These are phyloP conservation scores for Porphyrellus cyaneotinctus DNA, from an alignment of 768 basidiomycete genomes.

Conservation along the genomic window DNA sequence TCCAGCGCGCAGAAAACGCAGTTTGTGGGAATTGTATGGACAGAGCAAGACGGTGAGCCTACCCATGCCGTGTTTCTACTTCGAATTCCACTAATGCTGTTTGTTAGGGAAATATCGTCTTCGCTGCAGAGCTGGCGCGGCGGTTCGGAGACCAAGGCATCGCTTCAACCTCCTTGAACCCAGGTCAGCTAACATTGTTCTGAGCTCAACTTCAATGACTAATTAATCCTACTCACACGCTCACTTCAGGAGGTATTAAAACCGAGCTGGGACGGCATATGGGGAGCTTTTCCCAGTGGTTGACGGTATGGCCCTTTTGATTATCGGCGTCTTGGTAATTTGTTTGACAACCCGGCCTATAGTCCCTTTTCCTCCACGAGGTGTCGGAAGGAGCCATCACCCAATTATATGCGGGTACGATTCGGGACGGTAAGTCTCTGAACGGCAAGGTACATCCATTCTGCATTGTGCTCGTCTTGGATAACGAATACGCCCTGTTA, in stretches of 20 bases:
- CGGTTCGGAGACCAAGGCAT: conserved; percentile 44
- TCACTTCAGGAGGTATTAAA: conserved; percentile 6
- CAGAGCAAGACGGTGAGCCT: conserved; percentile 33
- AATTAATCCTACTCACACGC: neutral
- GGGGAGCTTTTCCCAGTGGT: neutral
- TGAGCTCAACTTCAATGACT: neutral
- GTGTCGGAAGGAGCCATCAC: conserved; percentile 43
- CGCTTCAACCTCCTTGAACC: conserved; percentile 41
- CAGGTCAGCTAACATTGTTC: conserved; percentile 25
- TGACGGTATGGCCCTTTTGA: conserved; percentile 9
- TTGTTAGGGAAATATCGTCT: conserved; percentile 41
- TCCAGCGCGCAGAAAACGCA: conserved; percentile 15
- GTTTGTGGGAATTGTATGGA: conserved; percentile 9
- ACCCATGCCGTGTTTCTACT: neutral
- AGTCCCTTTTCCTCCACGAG: conserved; percentile 26
- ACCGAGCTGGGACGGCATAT: conserved; percentile 25
- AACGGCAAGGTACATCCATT: conserved; percentile 41
- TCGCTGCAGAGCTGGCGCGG: conserved; percentile 40
- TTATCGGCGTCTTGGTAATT: neutral
- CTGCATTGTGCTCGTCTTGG: neutral
- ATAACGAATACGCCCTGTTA: neutral
- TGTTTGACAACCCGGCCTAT: neutral
- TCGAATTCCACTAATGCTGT: neutral
- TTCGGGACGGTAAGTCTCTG: conserved; percentile 35
- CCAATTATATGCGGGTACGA: conserved; percentile 48